Conservation (phyloP, 805 yeast genomes). For the Kluyveromyces aestuarii region DNA sequence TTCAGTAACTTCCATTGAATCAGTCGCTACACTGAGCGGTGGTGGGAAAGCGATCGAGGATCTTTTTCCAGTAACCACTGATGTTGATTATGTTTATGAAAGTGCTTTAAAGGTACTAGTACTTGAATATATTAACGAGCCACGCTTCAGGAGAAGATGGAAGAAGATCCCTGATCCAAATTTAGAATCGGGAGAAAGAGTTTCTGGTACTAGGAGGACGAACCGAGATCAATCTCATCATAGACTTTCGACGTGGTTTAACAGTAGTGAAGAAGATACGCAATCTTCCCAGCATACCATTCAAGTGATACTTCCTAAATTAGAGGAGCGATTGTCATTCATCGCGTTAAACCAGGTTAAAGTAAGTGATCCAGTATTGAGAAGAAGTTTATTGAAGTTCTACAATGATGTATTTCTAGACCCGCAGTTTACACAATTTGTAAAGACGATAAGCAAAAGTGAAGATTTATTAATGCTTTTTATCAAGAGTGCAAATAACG, state of each 20-base stretch:
- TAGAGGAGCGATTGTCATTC: constrained; percentile 35
- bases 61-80: neutral
- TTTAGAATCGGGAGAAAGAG: neutral
- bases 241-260: neutral
- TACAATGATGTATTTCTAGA: constrained; percentile 49
- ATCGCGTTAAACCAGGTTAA: constrained; percentile 38
- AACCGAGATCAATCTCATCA: constrained; percentile 9
- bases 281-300: constrained; percentile 29
- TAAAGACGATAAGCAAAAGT: constrained; percentile 28
- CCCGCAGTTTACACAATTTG: constrained; percentile 25
- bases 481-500: constrained; percentile 45
- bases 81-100: constrained; percentile 34
- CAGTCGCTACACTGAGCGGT: neutral
- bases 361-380: constrained; percentile 34
- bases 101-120: constrained; percentile 46
- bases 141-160: constrained; percentile 38
- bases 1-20: constrained; percentile 5
- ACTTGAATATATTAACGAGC: constrained; percentile 54
- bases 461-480: constrained; percentile 44
- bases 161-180: constrained; percentile 6
- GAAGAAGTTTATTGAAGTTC: constrained; percentile 51
- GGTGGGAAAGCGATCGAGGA: neutral
- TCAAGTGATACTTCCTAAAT: constrained; percentile 23
- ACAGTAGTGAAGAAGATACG: neutral
- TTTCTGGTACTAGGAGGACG: neutral